Evolutionary conservation across 2,329 filamentous ascomycete species (phyloP).

Genomic region (Teratosphaeria zuluensis): DNA sequence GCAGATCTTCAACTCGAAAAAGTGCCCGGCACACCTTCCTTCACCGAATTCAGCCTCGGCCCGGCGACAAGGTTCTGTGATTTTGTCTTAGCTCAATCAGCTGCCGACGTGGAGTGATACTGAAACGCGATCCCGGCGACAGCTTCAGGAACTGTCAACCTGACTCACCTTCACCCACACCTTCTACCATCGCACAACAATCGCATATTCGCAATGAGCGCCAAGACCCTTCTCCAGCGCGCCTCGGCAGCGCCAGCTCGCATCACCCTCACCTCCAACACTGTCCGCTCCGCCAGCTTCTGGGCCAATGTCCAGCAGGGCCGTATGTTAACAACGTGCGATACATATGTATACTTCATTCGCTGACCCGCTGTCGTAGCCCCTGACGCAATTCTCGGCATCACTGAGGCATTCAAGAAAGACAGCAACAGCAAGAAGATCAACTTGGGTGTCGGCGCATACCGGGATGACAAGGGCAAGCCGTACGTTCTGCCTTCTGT

Average conservation of each 20-base stretch:
- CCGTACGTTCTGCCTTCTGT: constrained; percentile 96
- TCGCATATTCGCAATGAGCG: constrained; percentile 16
- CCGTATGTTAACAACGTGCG: background rate
- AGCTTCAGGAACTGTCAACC: background rate
- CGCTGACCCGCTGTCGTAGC: constrained; percentile 63
- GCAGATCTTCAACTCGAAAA: background rate
- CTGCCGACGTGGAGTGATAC: background rate
- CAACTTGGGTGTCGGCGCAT: constrained; percentile 96
- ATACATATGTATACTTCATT: background rate
- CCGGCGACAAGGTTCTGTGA: background rate
- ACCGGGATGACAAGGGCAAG: constrained; percentile 96
- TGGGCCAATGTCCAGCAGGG: constrained; percentile 44
- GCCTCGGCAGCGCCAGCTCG: constrained; percentile 18
- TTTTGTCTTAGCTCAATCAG: no score
- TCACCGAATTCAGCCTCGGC: background rate
- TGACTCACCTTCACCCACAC: background rate
- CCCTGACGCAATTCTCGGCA: constrained; percentile 69
- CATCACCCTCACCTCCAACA: constrained; percentile 19
- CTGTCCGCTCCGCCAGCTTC: constrained; percentile 59
- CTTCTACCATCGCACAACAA: no score
- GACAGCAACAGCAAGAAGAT: constrained; percentile 86
- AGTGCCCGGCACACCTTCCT: background rate
- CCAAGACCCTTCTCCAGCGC: constrained; percentile 21
- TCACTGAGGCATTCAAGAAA: constrained; percentile 98
- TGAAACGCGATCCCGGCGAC: background rate